Base-by-base conservation (phyloP, 1,284 basidiomycete species). In the Psilocybe mexicana region DNA sequence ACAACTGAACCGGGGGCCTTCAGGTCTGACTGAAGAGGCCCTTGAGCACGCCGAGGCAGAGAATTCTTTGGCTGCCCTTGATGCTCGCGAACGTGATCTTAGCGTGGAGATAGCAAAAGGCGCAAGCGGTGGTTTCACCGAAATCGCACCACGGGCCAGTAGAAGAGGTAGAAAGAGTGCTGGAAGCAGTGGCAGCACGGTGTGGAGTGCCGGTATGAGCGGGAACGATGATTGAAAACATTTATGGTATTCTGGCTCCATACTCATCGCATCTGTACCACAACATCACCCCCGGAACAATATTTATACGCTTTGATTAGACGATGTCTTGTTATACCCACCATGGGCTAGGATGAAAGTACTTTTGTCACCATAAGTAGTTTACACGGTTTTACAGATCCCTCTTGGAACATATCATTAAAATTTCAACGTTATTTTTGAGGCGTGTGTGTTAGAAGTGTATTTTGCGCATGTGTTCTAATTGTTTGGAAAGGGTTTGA, bases 161-260 rank as follows among this genome's bases (percentile, higher is more conserved):
- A 79, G 87, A 67, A 83, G 84, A 61, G 79, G 83, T 55, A 71
- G 79, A 56, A 82, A 81, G 62, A 85, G 82, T 61, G 79, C 73
- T 55, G 82, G 81, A 23, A 84, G 83, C 45, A 85, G 85, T 64
- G 87, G 86, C 2, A 89, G 88, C 69, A 92, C 90, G 1, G 88
- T 92, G 26, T 92, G 87, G 86, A 92, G 90, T 68, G 90, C 90
- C 47, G 90, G 90, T 26, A 86, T 91, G 85, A 86, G 85, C 64
- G 81, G 74, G 43, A 82, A 82, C 38, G 73, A 75, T 42, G 65
- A 63, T 25, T 59, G 36, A 64, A 25, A 14, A 18, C 36, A 40
- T 24, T 47, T 40, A 40, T 57, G 44, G 8, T 48, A 49, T 30
- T 26, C 44, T 42, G 49, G 38, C 26, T 11, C 30, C 26, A 30